Base-by-base conservation (phyloP, 257 asterid species). In the Verbena officinalis region DNA sequence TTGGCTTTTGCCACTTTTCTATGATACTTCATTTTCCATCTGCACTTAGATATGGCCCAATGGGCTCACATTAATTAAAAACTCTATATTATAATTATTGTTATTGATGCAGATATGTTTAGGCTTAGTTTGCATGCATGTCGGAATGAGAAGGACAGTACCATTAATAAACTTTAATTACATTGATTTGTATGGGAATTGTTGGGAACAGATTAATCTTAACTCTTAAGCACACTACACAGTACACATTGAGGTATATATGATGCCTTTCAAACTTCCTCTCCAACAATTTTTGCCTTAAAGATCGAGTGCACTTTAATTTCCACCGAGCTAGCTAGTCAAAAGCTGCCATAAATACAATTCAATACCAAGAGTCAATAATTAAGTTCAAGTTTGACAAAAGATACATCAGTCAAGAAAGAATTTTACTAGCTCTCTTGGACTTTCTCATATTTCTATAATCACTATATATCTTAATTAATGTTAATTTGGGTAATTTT, bases 21-120 rank as follows among this genome's bases (percentile, higher is more conserved):
- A 43, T 77, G 82, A 71, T 57, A 76, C 27, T 76, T 73, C 77
- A 27, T 76, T 55, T 39, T 55, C 43, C 6, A 24, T n/a, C 59
- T 53, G 39, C 59, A 53, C 39, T 53, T 9, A 4, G 7, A 3
- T 45, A 45, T 16, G 52, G 17, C 22, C 52, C 52, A 45, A 15
- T 3, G 23, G 12, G 17, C n/a, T 15, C 20, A n/a, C n/a, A n/a
- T n/a, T n/a, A n/a, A n/a, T n/a, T n/a, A n/a, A n/a, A n/a, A n/a
- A n/a, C n/a, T n/a, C n/a, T n/a, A n/a, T n/a, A n/a, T n/a, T n/a
- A n/a, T n/a, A n/a, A 27, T 27, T 27, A 2, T 27, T 27, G 4
- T 5, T 27, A 27, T 27, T 2, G 2, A 27, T 27, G 5, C 5
- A 5, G 5, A 27, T 19, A 33, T 10, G 17, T 58, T 21, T 36